These are phyloP conservation scores for Globisporangium carolinianum DNA, from an alignment of 352 stramenopile genomes.

Conservation along the genomic window DNA sequence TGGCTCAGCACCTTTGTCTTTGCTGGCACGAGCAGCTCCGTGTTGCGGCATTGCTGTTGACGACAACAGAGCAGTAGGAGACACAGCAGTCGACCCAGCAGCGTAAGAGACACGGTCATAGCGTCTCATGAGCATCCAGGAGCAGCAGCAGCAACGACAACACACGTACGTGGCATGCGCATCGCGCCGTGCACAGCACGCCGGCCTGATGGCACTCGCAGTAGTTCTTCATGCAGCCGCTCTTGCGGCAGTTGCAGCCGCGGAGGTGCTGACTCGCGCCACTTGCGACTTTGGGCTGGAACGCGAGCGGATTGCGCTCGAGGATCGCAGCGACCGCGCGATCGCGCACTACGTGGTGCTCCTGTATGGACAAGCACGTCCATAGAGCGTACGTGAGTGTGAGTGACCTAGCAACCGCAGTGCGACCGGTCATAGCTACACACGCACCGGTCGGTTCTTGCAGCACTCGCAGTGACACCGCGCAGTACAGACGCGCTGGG, in stretches of 20 bases:
- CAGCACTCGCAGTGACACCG: constrained; percentile 80
- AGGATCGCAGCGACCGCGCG: constrained; percentile 86
- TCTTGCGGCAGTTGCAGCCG: constrained; percentile 95
- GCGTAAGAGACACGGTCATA: no score
- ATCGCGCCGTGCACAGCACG: constrained; percentile 73
- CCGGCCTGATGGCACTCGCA: constrained; percentile 95
- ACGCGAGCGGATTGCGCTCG: constrained; percentile 90
- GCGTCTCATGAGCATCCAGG: background rate
- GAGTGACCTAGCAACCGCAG: background rate
- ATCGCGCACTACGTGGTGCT: constrained; percentile 57
- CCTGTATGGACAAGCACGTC: constrained; percentile 3
- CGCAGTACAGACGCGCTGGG: constrained; percentile 59
- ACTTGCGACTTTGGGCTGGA: constrained; percentile 91
- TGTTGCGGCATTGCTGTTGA: constrained; percentile 52
- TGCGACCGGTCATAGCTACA: no score
- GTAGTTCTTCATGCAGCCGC: constrained; percentile 96
- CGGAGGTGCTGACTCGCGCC: constrained; percentile 83
- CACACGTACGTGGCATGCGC: constrained; percentile 60
- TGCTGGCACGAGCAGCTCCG: constrained; percentile 52
- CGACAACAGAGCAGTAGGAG: constrained; percentile 1
- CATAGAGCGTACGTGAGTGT: background rate
- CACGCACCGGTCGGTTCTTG: constrained; percentile 47
- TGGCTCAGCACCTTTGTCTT: constrained; percentile 69
- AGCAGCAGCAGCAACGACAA: background rate
- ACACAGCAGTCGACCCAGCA: background rate